Evolutionary conservation across 208 protist species (phyloP), one percentile per base, ranked within the genome.

Genomic region (Trypanosoma congolense): DNA sequence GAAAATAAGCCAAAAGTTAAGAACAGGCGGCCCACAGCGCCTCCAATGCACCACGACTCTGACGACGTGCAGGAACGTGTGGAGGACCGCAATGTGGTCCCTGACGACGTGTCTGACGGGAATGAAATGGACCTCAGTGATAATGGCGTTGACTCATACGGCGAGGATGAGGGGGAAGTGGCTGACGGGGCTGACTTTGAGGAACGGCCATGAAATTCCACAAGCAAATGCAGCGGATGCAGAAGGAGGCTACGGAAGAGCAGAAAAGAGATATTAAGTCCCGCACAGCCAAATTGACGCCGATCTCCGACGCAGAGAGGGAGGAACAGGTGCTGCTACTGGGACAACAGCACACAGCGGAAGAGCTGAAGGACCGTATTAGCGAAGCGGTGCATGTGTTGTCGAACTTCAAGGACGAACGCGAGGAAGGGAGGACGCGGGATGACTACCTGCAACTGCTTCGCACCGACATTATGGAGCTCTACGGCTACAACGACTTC

Each of bases 401-500:
- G 3, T 74, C 62, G 28, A 92, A 98, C 56, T 98, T 98, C 70
- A 78, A 59, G 29, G 71, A 90, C 41, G 72, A 96, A 57, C 78
- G 94, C 9, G 87, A 97, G 57, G 75, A 91, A 35, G 82, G 75
- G n/a, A 73, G 70, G 16, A 68, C 66, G 10, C 85, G 96, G 25
- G 42, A 52, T n/a, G 95, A 99, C 44, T 99, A 99, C 74, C 29
- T 98, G 33, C 59, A 78, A 5, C 64, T 90, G 25, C 84, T 99
- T 1, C 75, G 66, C 19, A 42, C 54, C 2, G 97, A 99, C 76
- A 56, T 99, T 8, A 75, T 78, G 22, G 70, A 72, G 30, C 90
- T 98, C 47, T 99, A 98, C 75, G 97, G 97, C 56, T 99, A 99
- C 75, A 90, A 77, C 36, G 77, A 90, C 8, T 98, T 89, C 43